Percentiles rank a stretch among this genome's conserved stretches.
Conservation (phyloP, 345 rosid genomes). For the Acer negundo region DNA sequence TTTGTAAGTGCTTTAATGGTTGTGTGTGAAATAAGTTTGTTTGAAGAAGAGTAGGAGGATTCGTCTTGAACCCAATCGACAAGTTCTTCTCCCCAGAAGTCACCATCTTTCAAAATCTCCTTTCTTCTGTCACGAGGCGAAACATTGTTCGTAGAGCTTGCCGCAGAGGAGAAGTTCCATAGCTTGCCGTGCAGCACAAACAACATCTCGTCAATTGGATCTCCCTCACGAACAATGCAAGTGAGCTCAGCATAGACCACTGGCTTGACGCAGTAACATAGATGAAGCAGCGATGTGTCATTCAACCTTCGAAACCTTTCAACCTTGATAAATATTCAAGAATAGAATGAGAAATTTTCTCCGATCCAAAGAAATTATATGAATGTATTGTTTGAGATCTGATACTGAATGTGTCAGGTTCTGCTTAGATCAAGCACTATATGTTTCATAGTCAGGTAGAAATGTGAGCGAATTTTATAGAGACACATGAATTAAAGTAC, state of each 20-base stretch:
- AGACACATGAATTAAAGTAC: no score
- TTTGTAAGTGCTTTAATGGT: background rate
- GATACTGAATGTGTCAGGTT: no score
- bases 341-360: no score
- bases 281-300: background rate
- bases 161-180: background rate
- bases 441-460: no score
- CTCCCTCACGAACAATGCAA: background rate
- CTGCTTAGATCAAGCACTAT: no score
- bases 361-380: no score
- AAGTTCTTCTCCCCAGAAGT: background rate
- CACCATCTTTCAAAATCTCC: background rate
- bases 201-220: no score
- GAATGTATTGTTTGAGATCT: no score
- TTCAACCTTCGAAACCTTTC: background rate
- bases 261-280: background rate
- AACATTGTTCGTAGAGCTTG: background rate
- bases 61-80: background rate
- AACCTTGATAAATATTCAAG: background rate
- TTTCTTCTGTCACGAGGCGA: background rate
- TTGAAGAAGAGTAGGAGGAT: background rate
- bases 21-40: background rate
- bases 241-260: no score
- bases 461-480: no score
- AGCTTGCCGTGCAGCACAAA: background rate